A percentile compares a stretch with the other conserved stretches of the same genome.
Conservation (phyloP, 2,329 filamentous ascomycete genomes). For the Myriosclerotinia scirpicola region DNA sequence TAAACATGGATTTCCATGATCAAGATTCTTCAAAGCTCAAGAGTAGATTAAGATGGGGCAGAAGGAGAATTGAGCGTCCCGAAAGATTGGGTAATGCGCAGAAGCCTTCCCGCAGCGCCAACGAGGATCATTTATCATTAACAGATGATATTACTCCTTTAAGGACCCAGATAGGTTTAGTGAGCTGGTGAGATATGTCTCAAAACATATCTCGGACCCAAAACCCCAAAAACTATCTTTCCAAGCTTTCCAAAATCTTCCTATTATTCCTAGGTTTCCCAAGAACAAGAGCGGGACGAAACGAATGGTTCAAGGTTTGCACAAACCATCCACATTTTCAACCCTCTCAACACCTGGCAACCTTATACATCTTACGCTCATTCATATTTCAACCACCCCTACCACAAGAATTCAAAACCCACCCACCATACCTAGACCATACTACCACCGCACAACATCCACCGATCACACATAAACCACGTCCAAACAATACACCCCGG, state of each 20-base stretch:
- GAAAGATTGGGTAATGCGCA: slow-evolving; percentile 24
- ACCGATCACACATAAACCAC: slow-evolving; percentile 15
- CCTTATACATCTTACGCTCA: not conserved
- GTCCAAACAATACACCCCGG: slow-evolving; percentile 16
- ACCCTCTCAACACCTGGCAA: not conserved
- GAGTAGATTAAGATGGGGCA: slow-evolving; percentile 1
- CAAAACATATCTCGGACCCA: slow-evolving; percentile 19
- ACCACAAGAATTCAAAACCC: slow-evolving; percentile 12
- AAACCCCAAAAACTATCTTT: slow-evolving; percentile 2
- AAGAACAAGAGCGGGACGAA: slow-evolving; percentile 22
- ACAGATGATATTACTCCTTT: slow-evolving; percentile 20
- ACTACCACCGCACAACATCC: slow-evolving; percentile 7
- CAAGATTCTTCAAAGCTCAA: not conserved
- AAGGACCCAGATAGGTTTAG: slow-evolving; percentile 1
- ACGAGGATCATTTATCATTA: slow-evolving; percentile 24
- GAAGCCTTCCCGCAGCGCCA: slow-evolving; percentile 25
- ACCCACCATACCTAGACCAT: slow-evolving; percentile 12
- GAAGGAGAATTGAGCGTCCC: slow-evolving; percentile 14
- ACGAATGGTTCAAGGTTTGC: slow-evolving; percentile 20
- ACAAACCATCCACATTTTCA: slow-evolving; percentile 16
- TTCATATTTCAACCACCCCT: slow-evolving; percentile 21
- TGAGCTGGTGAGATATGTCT: slow-evolving; percentile 13
- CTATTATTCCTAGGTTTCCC: slow-evolving; percentile 17
- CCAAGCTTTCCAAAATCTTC: slow-evolving; percentile 8
- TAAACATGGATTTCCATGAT: not conserved